A percentile compares a stretch with the other conserved stretches of the same genome.
Evolutionary conservation across 1,139 yeast species (phyloP).

Genomic region (Kurtzmaniella natalensis): DNA sequence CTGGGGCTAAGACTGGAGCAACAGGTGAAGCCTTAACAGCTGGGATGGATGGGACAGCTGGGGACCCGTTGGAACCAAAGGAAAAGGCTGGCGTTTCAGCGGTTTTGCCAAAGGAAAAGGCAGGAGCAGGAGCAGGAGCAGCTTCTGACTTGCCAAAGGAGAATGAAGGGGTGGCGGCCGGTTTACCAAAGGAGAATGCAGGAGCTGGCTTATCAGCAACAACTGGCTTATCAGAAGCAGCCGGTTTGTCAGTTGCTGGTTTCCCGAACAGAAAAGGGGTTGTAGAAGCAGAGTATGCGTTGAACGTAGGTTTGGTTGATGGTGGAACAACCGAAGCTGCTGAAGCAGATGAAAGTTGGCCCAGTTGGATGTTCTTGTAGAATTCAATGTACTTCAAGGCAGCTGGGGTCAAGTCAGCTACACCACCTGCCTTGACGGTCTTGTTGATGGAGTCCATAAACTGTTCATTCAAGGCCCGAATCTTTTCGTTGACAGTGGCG

Average conservation of each 20-base stretch:
- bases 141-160: conserved; percentile 1
- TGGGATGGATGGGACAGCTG: too few relatives aligned
- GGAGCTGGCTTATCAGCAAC: conserved; percentile 3
- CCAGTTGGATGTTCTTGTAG: conserved; percentile 34
- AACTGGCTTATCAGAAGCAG: conserved; percentile 1
- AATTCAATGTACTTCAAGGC: conserved; percentile 60
- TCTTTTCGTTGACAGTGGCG: conserved; percentile 28
- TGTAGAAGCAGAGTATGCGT: neutral
- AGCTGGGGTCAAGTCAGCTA: conserved; percentile 55
- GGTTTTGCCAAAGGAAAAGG: conserved; percentile 1
- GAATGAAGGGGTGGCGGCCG: conserved; percentile 1
- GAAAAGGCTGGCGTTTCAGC: conserved; percentile 4
- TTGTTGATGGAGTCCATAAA: conserved; percentile 50
- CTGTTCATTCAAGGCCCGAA: conserved; percentile 66
- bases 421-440: conserved; percentile 40
- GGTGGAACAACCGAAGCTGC: conserved; percentile 7
- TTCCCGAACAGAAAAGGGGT: neutral
- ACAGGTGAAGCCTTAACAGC: conserved; percentile 1
- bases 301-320: conserved; percentile 1
- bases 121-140: conserved; percentile 1
- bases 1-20: too few relatives aligned
- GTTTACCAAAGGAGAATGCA: conserved; percentile 1
- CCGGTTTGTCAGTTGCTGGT: neutral
- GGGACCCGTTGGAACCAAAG: too few relatives aligned
- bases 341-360: conserved; percentile 6